These are phyloP conservation scores for Tricholoma flavovirens DNA, from an alignment of 768 basidiomycete genomes.

Conservation along the genomic window DNA sequence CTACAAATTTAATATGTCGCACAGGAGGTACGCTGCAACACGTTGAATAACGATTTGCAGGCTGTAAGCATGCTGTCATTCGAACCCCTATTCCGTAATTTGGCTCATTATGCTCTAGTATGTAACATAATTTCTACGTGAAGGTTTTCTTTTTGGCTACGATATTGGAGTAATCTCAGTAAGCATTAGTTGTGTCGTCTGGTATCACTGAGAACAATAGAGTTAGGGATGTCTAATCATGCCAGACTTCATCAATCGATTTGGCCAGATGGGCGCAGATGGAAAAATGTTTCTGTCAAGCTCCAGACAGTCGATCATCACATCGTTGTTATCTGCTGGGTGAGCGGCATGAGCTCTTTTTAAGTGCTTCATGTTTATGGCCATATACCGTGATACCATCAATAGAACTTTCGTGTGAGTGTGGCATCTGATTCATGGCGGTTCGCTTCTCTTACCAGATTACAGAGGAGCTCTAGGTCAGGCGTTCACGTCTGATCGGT, in stretches of 20 bases:
- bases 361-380: not conserved
- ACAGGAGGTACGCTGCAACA: conserved; percentile 12
- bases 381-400: not conserved
- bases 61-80: conserved; percentile 1
- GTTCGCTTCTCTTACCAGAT: conserved; percentile 8
- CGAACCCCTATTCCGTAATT: not conserved
- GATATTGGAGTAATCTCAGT: conserved; percentile 77
- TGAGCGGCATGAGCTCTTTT: conserved; percentile 22
- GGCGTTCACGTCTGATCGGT: conserved; percentile 69
- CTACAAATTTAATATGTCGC: not conserved
- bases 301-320: conserved; percentile 70
- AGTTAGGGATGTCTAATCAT: conserved; percentile 73
- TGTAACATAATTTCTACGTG: not conserved
- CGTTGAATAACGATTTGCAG: not conserved
- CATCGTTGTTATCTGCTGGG: conserved; percentile 74
- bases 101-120: not conserved
- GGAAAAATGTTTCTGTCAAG: conserved; percentile 50
- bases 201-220: not conserved
- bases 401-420: conserved; percentile 48
- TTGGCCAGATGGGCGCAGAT: conserved; percentile 46
- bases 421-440: not conserved
- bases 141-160: conserved; percentile 68
- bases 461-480: conserved; percentile 57
- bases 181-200: conserved; percentile 10
- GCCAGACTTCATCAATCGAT: conserved; percentile 68